phyloP scores from a whole-genome alignment of 768 basidiomycete genomes.

The Suillus plorans region DNA sequence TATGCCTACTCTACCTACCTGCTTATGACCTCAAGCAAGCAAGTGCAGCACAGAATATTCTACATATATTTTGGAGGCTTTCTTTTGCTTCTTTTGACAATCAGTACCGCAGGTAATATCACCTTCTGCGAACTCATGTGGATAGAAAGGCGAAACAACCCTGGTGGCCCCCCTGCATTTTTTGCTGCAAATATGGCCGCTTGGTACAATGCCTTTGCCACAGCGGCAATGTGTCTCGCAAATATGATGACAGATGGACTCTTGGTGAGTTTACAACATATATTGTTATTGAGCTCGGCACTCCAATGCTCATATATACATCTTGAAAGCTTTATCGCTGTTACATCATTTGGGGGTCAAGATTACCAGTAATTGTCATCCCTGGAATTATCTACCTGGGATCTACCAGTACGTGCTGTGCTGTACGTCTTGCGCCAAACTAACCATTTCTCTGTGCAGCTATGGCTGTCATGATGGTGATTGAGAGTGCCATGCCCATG shows the following conservation, averaged over 20 bases:
- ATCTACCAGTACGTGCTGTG: background rate
- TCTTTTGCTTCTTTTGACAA: constrained; percentile 24
- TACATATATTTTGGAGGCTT: background rate
- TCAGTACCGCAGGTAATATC: constrained; percentile 22
- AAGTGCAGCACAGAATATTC: background rate
- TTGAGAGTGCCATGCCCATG: background rate
- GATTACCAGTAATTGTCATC: background rate
- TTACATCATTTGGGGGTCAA: constrained; percentile 29
- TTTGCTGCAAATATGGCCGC: constrained; percentile 22
- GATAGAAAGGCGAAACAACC: constrained; percentile 28
- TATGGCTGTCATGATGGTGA: background rate
- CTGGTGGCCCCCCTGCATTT: constrained; percentile 31
- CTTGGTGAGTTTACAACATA: constrained; percentile 21
- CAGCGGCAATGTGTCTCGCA: constrained; percentile 16
- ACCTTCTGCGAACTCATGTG: constrained; percentile 27
- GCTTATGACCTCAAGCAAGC: background rate
- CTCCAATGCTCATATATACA: background rate
- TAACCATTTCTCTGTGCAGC: background rate
- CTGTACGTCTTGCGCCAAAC: no score
- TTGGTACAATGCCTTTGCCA: constrained; percentile 28
- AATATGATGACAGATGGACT: constrained; percentile 31
- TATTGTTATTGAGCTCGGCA: background rate
- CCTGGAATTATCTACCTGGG: constrained; percentile 6
- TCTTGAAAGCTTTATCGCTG: constrained; percentile 32
- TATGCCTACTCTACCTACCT: background rate